Evolutionary conservation across 495 filamentous ascomycete genomes (phyloP).

Genomic region (Rhypophila decipiens): DNA sequence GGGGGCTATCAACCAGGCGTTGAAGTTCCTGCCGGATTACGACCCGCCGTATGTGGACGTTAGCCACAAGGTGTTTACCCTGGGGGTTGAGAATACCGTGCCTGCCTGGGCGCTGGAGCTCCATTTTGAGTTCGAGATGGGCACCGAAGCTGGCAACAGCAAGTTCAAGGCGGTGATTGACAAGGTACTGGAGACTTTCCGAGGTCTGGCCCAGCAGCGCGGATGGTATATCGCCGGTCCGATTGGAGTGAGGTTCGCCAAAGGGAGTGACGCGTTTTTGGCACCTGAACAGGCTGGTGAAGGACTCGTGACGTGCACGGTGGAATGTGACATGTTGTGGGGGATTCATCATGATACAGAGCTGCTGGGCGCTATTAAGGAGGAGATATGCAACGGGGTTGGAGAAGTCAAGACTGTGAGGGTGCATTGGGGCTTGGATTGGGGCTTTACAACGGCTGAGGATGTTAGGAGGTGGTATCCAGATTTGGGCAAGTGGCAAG

Average conservation of each 20-base stretch:
- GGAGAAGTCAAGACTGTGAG: not conserved
- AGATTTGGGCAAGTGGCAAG: constrained; percentile 4
- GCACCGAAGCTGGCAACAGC: not conserved
- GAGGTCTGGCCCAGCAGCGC: too few species aligned
- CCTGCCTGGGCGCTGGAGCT: constrained; percentile 9
- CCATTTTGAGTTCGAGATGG: constrained; percentile 5
- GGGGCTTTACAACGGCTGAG: not conserved
- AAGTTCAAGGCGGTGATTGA: constrained; percentile 1
- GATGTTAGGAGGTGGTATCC: constrained; percentile 8
- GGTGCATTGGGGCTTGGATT: constrained; percentile 12
- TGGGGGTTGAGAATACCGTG: constrained; percentile 5
- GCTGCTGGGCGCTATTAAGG: constrained; percentile 3
- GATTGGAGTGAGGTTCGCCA: constrained; percentile 6
- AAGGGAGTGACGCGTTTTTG: constrained; percentile 6
- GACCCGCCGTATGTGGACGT: constrained; percentile 9
- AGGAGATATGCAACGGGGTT: constrained; percentile 1
- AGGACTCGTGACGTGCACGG: constrained; percentile 8
- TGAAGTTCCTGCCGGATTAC: constrained; percentile 1
- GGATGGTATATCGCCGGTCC: constrained; percentile 9
- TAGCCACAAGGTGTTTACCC: constrained; percentile 8
- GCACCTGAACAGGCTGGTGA: constrained; percentile 9
- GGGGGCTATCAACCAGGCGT: not conserved
- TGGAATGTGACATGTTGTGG: constrained; percentile 6
- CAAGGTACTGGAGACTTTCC: not conserved
- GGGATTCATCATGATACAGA: not conserved